Percentiles rank a stretch among this genome's conserved stretches.
Conservation (phyloP, 2,329 filamentous ascomycete species). For the Aspergillus sp. region DNA sequence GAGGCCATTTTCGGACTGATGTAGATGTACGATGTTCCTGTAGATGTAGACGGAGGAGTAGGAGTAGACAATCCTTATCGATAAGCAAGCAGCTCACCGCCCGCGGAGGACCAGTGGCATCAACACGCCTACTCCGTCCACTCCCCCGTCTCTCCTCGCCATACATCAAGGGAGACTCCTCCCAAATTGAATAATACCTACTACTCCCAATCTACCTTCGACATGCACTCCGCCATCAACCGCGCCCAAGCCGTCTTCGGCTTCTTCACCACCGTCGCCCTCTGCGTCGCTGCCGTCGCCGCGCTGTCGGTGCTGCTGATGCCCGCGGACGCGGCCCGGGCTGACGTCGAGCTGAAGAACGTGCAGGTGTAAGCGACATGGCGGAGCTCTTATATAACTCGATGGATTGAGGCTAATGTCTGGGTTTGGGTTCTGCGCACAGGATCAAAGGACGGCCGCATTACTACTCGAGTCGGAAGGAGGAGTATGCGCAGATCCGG, state of each 20-base stretch:
- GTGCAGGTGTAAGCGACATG: slow-evolving; percentile 82
- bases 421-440: no score
- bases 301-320: slow-evolving; percentile 63
- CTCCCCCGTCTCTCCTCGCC: background rate
- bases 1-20: no score
- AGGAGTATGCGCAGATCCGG: slow-evolving; percentile 90
- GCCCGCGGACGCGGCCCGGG: slow-evolving; percentile 49
- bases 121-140: slow-evolving; percentile 1
- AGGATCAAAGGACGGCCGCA: slow-evolving; percentile 87
- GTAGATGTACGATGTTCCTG: no score
- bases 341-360: slow-evolving; percentile 43
- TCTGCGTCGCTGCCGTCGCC: slow-evolving; percentile 68
- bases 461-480: slow-evolving; percentile 85
- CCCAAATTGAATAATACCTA: background rate
- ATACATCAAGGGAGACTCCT: background rate
- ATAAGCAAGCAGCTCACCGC: slow-evolving; percentile 8
- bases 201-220: slow-evolving; percentile 17
- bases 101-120: background rate
- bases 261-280: slow-evolving; percentile 93
- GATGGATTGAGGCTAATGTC: no score
- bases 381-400: no score
- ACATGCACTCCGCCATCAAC: slow-evolving; percentile 79
- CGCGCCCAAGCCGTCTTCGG: slow-evolving; percentile 89
- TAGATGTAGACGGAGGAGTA: background rate
- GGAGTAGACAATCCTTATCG: slow-evolving; percentile 6